phyloP scores from a whole-genome alignment of 495 filamentous ascomycete species.

The Gamarada debralockiae region DNA sequence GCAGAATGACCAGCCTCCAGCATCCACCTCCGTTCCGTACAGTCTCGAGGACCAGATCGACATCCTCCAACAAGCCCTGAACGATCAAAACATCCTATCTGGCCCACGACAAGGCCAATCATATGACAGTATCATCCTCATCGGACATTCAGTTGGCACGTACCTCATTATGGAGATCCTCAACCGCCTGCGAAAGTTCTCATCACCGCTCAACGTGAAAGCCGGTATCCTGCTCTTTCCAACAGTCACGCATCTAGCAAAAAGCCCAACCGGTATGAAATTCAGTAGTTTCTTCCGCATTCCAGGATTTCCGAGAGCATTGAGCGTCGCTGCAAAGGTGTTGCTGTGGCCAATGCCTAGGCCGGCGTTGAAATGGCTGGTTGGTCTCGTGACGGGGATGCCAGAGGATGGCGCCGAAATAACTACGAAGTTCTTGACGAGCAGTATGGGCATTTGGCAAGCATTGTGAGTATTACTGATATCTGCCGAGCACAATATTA shows the following conservation, averaged over 20 bases:
- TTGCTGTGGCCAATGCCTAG: slow-evolving; percentile 34
- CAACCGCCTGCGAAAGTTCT: slow-evolving; percentile 39
- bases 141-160: slow-evolving; percentile 79
- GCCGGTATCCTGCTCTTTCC: slow-evolving; percentile 72
- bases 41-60: slow-evolving; percentile 57
- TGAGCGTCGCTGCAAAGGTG: slow-evolving; percentile 45
- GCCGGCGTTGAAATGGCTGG: slow-evolving; percentile 9
- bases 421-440: slow-evolving; percentile 61
- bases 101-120: slow-evolving; percentile 8
- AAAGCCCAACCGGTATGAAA: slow-evolving; percentile 57
- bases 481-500: too few relatives aligned
- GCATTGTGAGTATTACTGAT: slow-evolving; percentile 52
- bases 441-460: slow-evolving; percentile 62
- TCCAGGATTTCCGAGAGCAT: slow-evolving; percentile 50
- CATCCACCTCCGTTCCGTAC: slow-evolving; percentile 30
- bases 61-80: slow-evolving; percentile 18
- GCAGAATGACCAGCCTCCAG: slow-evolving; percentile 20
- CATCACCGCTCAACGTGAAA: slow-evolving; percentile 31
- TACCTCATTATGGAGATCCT: slow-evolving; percentile 76
- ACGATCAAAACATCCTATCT: slow-evolving; percentile 4
- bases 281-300: slow-evolving; percentile 48
- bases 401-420: slow-evolving; percentile 52
- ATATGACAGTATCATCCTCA: slow-evolving; percentile 61
- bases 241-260: slow-evolving; percentile 70
- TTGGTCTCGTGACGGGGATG: slow-evolving; percentile 43